These are phyloP conservation scores for Fusarium sp. DNA, from an alignment of 2,329 filamentous ascomycete genomes.

Conservation along the genomic window DNA sequence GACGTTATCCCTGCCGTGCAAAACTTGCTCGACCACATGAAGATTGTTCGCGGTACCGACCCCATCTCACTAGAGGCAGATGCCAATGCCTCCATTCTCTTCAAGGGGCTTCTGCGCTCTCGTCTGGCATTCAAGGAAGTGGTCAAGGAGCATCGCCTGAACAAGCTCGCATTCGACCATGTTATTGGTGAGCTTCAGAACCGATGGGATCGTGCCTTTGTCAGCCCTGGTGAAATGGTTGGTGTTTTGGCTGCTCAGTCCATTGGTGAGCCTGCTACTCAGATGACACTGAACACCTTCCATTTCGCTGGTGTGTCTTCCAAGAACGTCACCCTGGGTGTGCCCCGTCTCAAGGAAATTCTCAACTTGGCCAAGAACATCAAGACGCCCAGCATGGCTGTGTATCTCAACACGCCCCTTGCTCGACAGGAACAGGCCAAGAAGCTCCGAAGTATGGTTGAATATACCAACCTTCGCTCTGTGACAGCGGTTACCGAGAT, in stretches of 20 bases:
- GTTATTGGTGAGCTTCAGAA: slow-evolving; percentile 91
- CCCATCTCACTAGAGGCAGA: slow-evolving; percentile 87
- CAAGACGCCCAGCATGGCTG: slow-evolving; percentile 97
- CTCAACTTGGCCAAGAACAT: slow-evolving; percentile 97
- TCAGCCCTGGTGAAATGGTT: slow-evolving; percentile 97
- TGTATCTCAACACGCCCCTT: slow-evolving; percentile 77
- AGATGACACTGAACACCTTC: slow-evolving; percentile 99
- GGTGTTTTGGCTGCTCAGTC: slow-evolving; percentile 97
- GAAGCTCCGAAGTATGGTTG: slow-evolving; percentile 86
- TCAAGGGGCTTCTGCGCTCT: slow-evolving; percentile 92
- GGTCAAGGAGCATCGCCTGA: slow-evolving; percentile 85
- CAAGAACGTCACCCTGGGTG: slow-evolving; percentile 99
- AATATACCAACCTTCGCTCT: slow-evolving; percentile 93
- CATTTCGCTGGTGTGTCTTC: slow-evolving; percentile 99
- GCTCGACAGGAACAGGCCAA: slow-evolving; percentile 85
- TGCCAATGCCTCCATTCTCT: slow-evolving; percentile 85
- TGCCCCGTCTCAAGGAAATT: slow-evolving; percentile 99
- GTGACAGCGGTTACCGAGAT: slow-evolving; percentile 95
- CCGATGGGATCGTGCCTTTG: slow-evolving; percentile 85
- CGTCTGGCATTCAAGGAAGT: slow-evolving; percentile 93
- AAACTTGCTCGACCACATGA: slow-evolving; percentile 78
- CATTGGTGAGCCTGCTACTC: slow-evolving; percentile 97
- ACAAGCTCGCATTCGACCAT: slow-evolving; percentile 92
- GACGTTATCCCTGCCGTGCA: slow-evolving; percentile 87
- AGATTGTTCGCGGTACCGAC: slow-evolving; percentile 89